A percentile compares a stretch with the other conserved stretches of the same genome.
Evolutionary conservation across 768 basidiomycete species (phyloP).

Genomic region (Naematelia encephala): DNA sequence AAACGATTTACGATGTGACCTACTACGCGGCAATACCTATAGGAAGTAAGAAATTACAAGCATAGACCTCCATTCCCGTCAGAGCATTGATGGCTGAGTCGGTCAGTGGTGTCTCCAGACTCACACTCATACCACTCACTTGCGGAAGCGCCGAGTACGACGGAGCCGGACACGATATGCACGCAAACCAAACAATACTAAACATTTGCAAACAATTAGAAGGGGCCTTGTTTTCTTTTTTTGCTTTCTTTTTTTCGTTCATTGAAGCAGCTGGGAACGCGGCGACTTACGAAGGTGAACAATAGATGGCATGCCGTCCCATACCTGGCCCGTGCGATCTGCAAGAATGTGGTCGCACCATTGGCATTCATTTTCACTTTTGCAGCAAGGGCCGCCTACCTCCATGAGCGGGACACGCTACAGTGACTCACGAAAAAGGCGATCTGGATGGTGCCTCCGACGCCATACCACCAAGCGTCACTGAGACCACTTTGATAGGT

Average conservation of each 20-base stretch:
- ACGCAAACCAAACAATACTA: slow-evolving; percentile 58
- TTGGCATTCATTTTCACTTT: slow-evolving; percentile 62
- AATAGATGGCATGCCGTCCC: slow-evolving; percentile 51
- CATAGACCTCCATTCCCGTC: slow-evolving; percentile 55
- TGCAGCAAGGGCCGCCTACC: slow-evolving; percentile 42
- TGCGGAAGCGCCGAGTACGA: slow-evolving; percentile 57
- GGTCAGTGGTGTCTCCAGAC: not conserved
- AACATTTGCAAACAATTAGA: slow-evolving; percentile 56
- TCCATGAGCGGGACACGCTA: not conserved
- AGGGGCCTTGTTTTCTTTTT: too few relatives aligned
- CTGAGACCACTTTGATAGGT: slow-evolving; percentile 21
- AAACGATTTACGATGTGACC: not conserved
- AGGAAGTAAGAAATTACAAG: slow-evolving; percentile 56
- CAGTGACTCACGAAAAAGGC: slow-evolving; percentile 53
- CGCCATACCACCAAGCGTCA: slow-evolving; percentile 29
- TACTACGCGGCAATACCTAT: slow-evolving; percentile 54
- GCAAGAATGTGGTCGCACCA: slow-evolving; percentile 60
- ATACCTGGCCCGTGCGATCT: slow-evolving; percentile 54
- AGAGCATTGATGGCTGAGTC: slow-evolving; percentile 52
- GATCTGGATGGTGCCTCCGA: slow-evolving; percentile 56
- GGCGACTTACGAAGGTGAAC: slow-evolving; percentile 19
- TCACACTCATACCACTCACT: slow-evolving; percentile 18
- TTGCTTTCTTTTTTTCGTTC: too few relatives aligned
- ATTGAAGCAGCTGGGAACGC: slow-evolving; percentile 48
- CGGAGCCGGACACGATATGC: slow-evolving; percentile 57